Conservation (phyloP, 352 stramenopile species). For the Paralagenidium karlingii region DNA sequence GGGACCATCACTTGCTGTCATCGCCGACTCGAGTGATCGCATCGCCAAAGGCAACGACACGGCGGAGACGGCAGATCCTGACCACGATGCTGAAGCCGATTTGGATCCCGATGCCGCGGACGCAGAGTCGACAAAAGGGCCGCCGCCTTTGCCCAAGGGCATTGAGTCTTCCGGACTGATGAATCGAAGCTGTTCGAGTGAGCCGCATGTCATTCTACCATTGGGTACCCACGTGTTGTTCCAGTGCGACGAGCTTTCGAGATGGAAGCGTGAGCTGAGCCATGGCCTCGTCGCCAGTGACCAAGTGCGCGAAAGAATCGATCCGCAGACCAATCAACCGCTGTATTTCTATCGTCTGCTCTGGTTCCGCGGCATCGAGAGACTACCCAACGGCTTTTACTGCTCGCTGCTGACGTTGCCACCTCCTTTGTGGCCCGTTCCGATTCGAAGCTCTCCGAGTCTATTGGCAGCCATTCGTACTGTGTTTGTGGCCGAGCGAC, state of each 20-base stretch:
- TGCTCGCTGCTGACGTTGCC: constrained; percentile 30
- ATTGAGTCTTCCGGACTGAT: no score
- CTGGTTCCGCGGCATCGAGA: constrained; percentile 50
- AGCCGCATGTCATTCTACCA: no score
- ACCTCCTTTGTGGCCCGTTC: constrained; percentile 21
- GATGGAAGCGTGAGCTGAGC: constrained; percentile 41
- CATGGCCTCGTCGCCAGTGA: constrained; percentile 21
- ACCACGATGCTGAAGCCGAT: no score
- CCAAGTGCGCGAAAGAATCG: constrained; percentile 6
- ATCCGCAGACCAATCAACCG: no score
- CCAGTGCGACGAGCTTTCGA: constrained; percentile 21
- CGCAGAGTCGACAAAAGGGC: no score
- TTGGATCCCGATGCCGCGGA: no score
- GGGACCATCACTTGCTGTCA: no score
- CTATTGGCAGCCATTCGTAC: constrained; percentile 41
- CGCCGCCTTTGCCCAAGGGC: constrained; percentile 1
- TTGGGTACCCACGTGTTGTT: constrained; percentile 43
- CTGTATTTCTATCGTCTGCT: constrained; percentile 40
- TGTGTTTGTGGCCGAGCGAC: constrained; percentile 34
- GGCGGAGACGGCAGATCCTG: no score
- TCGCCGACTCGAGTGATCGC: no score
- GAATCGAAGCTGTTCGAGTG: no score
- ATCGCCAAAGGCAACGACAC: no score
- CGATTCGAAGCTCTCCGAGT: constrained; percentile 37
- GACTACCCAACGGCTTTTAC: constrained; percentile 52